These are phyloP conservation scores for Diaporthe nobilis DNA, from an alignment of 2,329 filamentous ascomycete genomes.

Conservation along the genomic window DNA sequence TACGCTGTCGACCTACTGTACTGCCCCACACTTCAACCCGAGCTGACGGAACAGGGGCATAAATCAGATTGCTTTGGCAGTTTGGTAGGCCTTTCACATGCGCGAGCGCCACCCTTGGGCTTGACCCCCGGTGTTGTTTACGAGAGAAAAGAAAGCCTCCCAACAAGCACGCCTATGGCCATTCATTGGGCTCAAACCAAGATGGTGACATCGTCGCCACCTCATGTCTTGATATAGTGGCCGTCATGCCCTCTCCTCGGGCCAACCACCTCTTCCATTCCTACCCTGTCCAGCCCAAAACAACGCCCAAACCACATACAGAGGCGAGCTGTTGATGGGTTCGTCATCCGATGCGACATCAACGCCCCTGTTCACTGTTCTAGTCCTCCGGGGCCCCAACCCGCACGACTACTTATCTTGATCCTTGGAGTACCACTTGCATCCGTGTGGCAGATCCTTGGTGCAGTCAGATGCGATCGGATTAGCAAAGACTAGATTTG, in stretches of 20 bases:
- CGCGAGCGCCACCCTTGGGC: not conserved
- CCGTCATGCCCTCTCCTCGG: slow-evolving; percentile 10
- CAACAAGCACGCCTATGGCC: slow-evolving; percentile 4
- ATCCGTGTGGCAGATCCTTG: slow-evolving; percentile 18
- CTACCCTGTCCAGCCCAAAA: not conserved
- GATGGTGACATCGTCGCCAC: slow-evolving; percentile 21
- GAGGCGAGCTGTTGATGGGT: not conserved
- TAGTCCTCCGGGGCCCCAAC: slow-evolving; percentile 1
- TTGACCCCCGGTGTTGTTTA: not conserved
- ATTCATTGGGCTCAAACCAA: slow-evolving; percentile 1
- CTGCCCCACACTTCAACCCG: slow-evolving; percentile 29
- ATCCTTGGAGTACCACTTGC: not conserved
- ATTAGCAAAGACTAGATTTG: slow-evolving; percentile 13
- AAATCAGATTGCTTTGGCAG: not conserved
- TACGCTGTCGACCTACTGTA: slow-evolving; percentile 2
- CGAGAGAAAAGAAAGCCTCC: not conserved
- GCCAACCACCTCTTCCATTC: not conserved
- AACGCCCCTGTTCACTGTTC: not conserved
- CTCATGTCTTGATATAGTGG: slow-evolving; percentile 10
- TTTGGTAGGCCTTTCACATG: slow-evolving; percentile 17
- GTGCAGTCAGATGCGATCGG: not conserved
- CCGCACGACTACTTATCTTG: slow-evolving; percentile 13
- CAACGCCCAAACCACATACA: not conserved
- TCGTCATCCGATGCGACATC: not conserved
- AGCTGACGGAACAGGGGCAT: slow-evolving; percentile 29